Conservation (phyloP, 768 basidiomycete genomes). For the Tylopilus rubrobrunneus region DNA sequence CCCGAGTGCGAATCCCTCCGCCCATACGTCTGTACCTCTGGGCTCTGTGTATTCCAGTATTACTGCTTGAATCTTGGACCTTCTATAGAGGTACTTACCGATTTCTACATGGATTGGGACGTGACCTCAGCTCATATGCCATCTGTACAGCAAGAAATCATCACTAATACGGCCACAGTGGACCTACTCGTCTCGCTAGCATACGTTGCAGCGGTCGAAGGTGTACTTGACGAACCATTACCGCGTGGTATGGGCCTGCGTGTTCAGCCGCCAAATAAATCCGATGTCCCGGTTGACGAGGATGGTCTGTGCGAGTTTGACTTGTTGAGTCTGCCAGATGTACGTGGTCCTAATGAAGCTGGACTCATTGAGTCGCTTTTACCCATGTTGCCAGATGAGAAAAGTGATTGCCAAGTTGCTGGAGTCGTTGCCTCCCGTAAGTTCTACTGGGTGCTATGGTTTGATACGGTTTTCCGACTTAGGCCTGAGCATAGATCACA, state of each 20-base stretch:
- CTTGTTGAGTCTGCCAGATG: slow-evolving; percentile 34
- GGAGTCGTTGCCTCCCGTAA: slow-evolving; percentile 46
- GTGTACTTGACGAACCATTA: slow-evolving; percentile 51
- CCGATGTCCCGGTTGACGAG: not conserved
- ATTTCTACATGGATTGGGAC: not conserved
- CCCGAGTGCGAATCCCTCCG: slow-evolving; percentile 56
- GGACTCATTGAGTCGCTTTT: not conserved
- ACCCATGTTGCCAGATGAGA: slow-evolving; percentile 31
- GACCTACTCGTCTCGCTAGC: slow-evolving; percentile 66
- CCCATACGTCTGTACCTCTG: slow-evolving; percentile 67
- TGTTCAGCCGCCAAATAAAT: slow-evolving; percentile 33
- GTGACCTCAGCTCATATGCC: not conserved
- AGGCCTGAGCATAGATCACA: slow-evolving; percentile 34
- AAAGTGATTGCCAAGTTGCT: slow-evolving; percentile 40
- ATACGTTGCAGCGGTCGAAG: slow-evolving; percentile 52
- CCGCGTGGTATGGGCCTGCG: slow-evolving; percentile 58
- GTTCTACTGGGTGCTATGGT: slow-evolving; percentile 9
- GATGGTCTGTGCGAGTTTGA: slow-evolving; percentile 56
- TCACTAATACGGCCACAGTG: slow-evolving; percentile 57
- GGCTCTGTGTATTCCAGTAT: slow-evolving; percentile 68
- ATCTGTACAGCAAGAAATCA: slow-evolving; percentile 58
- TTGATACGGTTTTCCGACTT: not conserved
- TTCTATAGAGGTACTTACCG: slow-evolving; percentile 53
- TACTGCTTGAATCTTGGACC: slow-evolving; percentile 62
- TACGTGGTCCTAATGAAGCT: slow-evolving; percentile 14